Conservation (phyloP, 805 yeast species). For the Candida patagonica region DNA sequence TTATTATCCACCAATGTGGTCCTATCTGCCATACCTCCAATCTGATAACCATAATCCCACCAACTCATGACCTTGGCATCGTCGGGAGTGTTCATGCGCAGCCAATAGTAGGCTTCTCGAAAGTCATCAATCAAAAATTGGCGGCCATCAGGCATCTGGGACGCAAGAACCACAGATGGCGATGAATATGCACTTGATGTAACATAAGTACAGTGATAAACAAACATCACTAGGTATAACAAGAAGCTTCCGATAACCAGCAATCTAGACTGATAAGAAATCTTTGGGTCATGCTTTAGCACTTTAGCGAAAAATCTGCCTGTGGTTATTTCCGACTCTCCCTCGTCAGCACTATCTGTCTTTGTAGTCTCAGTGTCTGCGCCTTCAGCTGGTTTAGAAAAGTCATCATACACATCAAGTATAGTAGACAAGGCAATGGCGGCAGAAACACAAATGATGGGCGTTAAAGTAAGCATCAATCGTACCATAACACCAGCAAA, state of each 20-base stretch:
- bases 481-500: slow-evolving; percentile 99
- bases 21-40: slow-evolving; percentile 99
- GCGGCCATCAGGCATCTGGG: slow-evolving; percentile 76
- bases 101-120: slow-evolving; percentile 98
- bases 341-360: slow-evolving; percentile 10
- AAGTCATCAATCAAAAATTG: slow-evolving; percentile 84
- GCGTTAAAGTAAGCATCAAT: slow-evolving; percentile 92
- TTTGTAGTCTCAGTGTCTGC: slow-evolving; percentile 3
- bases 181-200: slow-evolving; percentile 93
- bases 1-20: slow-evolving; percentile 97
- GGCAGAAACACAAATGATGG: slow-evolving; percentile 87
- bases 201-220: slow-evolving; percentile 94
- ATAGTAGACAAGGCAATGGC: slow-evolving; percentile 82
- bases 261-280: slow-evolving; percentile 41
- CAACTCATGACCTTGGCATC: slow-evolving; percentile 95
- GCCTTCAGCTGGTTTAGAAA: slow-evolving; percentile 2
- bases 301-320: slow-evolving; percentile 18
- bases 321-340: slow-evolving; percentile 5
- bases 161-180: slow-evolving; percentile 92
- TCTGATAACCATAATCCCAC: slow-evolving; percentile 99
- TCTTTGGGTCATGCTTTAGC: slow-evolving; percentile 10
- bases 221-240: slow-evolving; percentile 71
- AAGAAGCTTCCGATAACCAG: slow-evolving; percentile 59
- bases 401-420: slow-evolving; percentile 63
- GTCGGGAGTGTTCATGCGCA: slow-evolving; percentile 94